phyloP scores from a whole-genome alignment of 768 basidiomycete genomes.

The Lactarius tabidus region DNA sequence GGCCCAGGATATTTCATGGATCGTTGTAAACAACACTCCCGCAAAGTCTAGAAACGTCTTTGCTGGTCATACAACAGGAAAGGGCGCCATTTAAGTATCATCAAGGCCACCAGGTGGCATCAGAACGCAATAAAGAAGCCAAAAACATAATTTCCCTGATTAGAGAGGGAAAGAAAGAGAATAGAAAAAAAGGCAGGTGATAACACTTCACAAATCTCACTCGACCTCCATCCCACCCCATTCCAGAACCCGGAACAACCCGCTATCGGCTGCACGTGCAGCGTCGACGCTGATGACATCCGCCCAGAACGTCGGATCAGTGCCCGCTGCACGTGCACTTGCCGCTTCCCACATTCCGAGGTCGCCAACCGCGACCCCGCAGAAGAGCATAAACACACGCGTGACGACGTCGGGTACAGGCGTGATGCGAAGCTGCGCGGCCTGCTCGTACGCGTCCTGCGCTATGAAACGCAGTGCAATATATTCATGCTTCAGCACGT shows the following conservation, averaged over 20 bases:
- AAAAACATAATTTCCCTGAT: too few relatives aligned
- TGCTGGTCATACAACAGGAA: too few relatives aligned
- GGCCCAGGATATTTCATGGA: too few relatives aligned
- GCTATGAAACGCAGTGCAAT: slow-evolving; percentile 45
- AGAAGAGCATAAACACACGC: slow-evolving; percentile 48
- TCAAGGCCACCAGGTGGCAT: too few relatives aligned
- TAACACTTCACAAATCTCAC: not conserved
- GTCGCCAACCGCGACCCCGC: slow-evolving; percentile 33
- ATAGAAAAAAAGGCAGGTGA: too few relatives aligned
- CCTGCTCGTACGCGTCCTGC: slow-evolving; percentile 40
- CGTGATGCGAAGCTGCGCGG: slow-evolving; percentile 19
- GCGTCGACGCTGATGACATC: slow-evolving; percentile 36
- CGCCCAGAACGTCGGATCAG: slow-evolving; percentile 32
- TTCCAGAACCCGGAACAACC: slow-evolving; percentile 41
- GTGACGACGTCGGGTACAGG: slow-evolving; percentile 43
- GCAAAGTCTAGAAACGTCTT: too few relatives aligned
- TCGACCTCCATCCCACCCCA: slow-evolving; percentile 37
- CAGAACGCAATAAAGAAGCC: too few relatives aligned
- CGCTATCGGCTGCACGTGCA: slow-evolving; percentile 28
- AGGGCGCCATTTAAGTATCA: too few relatives aligned
- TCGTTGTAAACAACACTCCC: too few relatives aligned
- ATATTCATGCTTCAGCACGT: slow-evolving; percentile 37
- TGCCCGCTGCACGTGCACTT: slow-evolving; percentile 26
- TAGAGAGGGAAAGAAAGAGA: too few relatives aligned
- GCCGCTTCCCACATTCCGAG: slow-evolving; percentile 29